A percentile compares a stretch with the other conserved stretches of the same genome.
Evolutionary conservation across 2,329 filamentous ascomycete species (phyloP).

Genomic region (Cordyceps farinosa): DNA sequence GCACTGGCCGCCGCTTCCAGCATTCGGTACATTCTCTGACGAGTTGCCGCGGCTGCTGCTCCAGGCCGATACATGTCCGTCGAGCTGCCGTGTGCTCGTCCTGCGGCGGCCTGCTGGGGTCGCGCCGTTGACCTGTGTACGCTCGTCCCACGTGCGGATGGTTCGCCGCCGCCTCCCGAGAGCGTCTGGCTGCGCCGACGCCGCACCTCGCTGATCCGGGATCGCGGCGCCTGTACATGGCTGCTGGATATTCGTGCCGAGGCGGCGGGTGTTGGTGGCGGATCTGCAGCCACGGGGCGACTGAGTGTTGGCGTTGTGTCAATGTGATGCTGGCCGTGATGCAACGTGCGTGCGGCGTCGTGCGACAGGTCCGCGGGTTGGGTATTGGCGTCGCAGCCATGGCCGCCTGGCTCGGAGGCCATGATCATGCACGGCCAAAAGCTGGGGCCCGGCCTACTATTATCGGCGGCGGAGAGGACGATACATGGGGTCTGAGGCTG

Average conservation of each 20-base stretch:
- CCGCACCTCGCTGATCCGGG: neutral
- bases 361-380: neutral
- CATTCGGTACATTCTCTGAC: slow-evolving; percentile 1
- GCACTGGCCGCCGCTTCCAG: neutral
- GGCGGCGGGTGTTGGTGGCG: neutral
- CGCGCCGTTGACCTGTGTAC: neutral
- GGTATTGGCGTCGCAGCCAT: neutral
- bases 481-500: slow-evolving; percentile 7
- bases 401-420: neutral
- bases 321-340: neutral
- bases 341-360: neutral
- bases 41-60: neutral
- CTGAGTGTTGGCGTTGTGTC: neutral
- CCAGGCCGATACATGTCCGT: neutral
- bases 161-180: neutral
- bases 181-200: slow-evolving; percentile 4
- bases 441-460: neutral
- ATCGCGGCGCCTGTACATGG: neutral
- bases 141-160: neutral
- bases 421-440: neutral
- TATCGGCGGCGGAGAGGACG: slow-evolving; percentile 9
- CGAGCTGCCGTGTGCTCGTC: neutral
- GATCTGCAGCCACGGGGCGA: neutral
- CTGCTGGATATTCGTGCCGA: neutral
- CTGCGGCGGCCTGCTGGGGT: neutral